Evolutionary conservation across 345 rosid genomes (phyloP), one percentile per base, ranked within the genome.

Genomic region (Iberis pinnata): DNA sequence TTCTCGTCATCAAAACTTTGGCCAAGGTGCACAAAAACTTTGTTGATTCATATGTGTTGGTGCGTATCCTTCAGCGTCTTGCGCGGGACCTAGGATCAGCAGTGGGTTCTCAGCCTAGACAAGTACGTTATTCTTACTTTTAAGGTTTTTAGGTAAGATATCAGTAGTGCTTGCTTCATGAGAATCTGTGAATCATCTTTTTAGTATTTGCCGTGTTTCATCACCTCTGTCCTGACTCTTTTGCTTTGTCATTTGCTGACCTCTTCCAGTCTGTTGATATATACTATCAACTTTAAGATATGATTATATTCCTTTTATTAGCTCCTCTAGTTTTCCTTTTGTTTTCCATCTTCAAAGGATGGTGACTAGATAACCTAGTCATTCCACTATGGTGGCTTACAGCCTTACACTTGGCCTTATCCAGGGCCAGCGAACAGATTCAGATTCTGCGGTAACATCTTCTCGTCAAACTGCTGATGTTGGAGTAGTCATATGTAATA

Each of bases 11-110:
- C 60, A 81, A 77, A 75, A 88, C 98, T 44, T 76, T 88, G 78
- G 84, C 81, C n/a, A 88, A 85, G 73, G 95, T 79, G 65, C 90
- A 81, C 56, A 86, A 79, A 67, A 73, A 74, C 85, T 73, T 73
- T 43, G 64, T 83, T 49, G 98, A 92, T 46, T 83, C 98, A 58
- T 39, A 42, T 67, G 73, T 73, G 57, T 72, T 92, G 78, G 90
- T 76, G 47, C 88, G 85, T 56, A 83, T 92, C 61, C 83, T 92
- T 65, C 95, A 88, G 73, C 89, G 93, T 35, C 70, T 92, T 56
- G 84, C 88, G 12, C 88, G 94, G 53, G 96, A 92, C 73, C 80
- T 88, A 86, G 93, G 95, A 73, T 81, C 83, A 51, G 73, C 94
- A 43, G 75, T 75, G 6, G 81, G 89, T 58, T 85, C 95, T 50